Evolutionary conservation across 805 yeast genomes (phyloP), one percentile per base, ranked within the genome.

Genomic region (Myxozyma vanderwaltii): DNA sequence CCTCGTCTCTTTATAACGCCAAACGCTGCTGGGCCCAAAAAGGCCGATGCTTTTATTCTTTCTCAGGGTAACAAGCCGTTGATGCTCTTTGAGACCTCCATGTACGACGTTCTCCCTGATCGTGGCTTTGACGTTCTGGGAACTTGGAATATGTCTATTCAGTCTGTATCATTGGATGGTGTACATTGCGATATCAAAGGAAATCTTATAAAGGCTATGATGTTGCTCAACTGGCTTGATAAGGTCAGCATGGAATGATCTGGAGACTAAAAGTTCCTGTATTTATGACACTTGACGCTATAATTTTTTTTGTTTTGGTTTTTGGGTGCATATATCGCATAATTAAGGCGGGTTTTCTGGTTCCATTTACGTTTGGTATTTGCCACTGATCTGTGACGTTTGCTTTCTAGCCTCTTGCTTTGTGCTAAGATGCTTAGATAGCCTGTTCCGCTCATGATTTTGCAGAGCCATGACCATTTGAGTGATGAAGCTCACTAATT

Each of bases 51-150:
- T 15, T 62, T 55, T 36, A 62, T 62, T 35, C 54, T 62, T 23
- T 50, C 64, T 17, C 65, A 62, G 24, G 65, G 65, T n/a, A 62
- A 62, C 54, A 62, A 62, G 58, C 64, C 64, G 31, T 43, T 62
- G 23, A 60, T 62, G 64, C 56, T 59, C n/a, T 62, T 62, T 33
- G 65, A 62, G 40, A 26, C 47, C 29, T 55, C 64, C 6, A 62
- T 62, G 65, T 49, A 55, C 36, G 60, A 55, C 39, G 64, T 62
- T 29, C 61, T 62, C 10, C 65, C 65, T 13, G 54, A 40, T 5
- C 51, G 56, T 4, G 57, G 59, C 3, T 62, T 38, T 38, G 65
- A 62, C 35, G 65, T 62, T 24, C 51, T 62, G 7, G 65, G 65
- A 3, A 62, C 65, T 1, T 62, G 65, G 65, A 62, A 62, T 33